Evolutionary conservation across 108 stramenopile species (phyloP), one percentile per base, ranked within the genome.

Genomic region (Skeletonema tropicum): DNA sequence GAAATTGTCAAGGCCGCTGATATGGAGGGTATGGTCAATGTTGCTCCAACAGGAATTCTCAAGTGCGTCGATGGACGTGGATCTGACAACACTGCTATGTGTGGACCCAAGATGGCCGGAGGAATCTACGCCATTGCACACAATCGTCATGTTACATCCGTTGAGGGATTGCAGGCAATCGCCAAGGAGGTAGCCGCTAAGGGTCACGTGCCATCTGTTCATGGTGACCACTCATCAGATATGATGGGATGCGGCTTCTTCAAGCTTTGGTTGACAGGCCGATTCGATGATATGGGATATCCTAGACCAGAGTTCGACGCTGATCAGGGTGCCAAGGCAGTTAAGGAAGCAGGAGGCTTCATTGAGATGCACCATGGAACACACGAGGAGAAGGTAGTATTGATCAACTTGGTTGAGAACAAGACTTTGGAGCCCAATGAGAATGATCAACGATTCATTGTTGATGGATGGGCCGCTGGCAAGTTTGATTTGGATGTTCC

Each of bases 61-160:
- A 74, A 74, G 33, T 74, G 74, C 21, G 74, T 74, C 13, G 74
- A 74, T 45, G 74, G 74, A 60, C 74, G 74, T 31, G 68, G 68
- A 35, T 74, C 74, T 14, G 58, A 74, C 57, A 68, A 74, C 58
- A 14, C 6, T 11, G 17, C 33, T 0, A 57, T 74, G 15, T 49
- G 25, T 12, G 74, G 74, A 8, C 74, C 74, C 25, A 74, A 74
- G 39, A 23, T 69, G 32, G 46, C 68, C n/a, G 74, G 74, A 23
- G 74, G 74, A 45, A 68, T 74, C 42, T 74, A 68, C 33, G 74
- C 66, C 26, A 73, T 73, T 57, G 72, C 72, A 67, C 66, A 65
- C 65, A 73, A 73, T 23, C 66, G 74, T 26, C 57, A 60, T 17
- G 49, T 31, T 4, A 74, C 74, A 1, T 26, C 66, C 0, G 31